Evolutionary conservation across 805 yeast species (phyloP).

Genomic region (Alloascoidea africana): DNA sequence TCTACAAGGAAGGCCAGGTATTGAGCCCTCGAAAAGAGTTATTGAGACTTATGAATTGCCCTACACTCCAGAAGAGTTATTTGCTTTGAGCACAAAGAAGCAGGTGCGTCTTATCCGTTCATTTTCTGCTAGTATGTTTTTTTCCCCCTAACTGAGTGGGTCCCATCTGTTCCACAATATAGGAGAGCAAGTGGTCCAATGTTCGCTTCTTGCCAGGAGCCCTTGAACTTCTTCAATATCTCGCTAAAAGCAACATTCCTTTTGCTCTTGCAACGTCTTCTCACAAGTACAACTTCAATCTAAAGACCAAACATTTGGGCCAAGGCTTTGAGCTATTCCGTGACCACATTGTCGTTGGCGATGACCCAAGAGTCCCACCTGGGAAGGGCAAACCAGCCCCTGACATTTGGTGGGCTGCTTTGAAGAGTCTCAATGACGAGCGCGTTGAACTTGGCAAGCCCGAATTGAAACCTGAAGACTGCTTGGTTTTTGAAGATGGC

Average conservation of each 20-base stretch:
- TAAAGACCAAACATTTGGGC: constrained; percentile 58
- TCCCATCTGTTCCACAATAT: no score
- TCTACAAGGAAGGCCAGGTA: constrained; percentile 86
- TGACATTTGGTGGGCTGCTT: constrained; percentile 79
- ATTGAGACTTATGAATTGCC: constrained; percentile 58
- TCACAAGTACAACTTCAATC: constrained; percentile 36
- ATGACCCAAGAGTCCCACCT: constrained; percentile 63
- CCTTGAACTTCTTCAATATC: constrained; percentile 39
- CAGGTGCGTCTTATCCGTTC: constrained; percentile 22
- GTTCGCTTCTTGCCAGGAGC: constrained; percentile 78
- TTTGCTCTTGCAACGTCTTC: constrained; percentile 90
- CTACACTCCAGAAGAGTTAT: constrained; percentile 49
- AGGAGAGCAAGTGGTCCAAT: constrained; percentile 39
- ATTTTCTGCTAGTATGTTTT: background rate
- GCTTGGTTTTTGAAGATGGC: constrained; percentile 91
- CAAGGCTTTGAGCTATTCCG: constrained; percentile 51
- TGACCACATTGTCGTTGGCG: constrained; percentile 69
- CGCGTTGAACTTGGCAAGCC: constrained; percentile 25
- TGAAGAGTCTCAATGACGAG: constrained; percentile 48
- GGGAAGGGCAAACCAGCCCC: constrained; percentile 94
- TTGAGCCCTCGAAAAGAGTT: constrained; percentile 46
- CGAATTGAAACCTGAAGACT: constrained; percentile 55
- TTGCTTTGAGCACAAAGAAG: constrained; percentile 30
- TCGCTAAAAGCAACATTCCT: constrained; percentile 44
- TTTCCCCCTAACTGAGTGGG: background rate